Evolutionary conservation across 805 yeast species (phyloP).

Genomic region (Debaryomyces hansenii): DNA sequence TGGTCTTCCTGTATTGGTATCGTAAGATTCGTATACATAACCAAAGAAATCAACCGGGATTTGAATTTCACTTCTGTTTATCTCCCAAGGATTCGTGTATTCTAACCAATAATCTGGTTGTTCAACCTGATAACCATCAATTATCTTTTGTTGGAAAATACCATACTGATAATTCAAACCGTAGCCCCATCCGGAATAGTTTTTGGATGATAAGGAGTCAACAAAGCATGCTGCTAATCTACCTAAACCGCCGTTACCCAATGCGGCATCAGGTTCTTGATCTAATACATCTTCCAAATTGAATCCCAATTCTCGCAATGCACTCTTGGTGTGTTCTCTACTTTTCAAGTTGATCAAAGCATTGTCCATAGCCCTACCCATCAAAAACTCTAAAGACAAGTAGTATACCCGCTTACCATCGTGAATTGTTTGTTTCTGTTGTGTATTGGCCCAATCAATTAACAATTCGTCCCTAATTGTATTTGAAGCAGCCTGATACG

Average conservation of each 20-base stretch:
- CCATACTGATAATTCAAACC: slow-evolving; percentile 94
- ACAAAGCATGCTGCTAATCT: slow-evolving; percentile 92
- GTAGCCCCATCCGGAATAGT: slow-evolving; percentile 95
- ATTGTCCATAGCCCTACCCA: slow-evolving; percentile 95
- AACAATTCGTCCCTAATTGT: slow-evolving; percentile 77
- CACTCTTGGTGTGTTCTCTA: slow-evolving; percentile 52
- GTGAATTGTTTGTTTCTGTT: slow-evolving; percentile 79
- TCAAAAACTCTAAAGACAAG: slow-evolving; percentile 80
- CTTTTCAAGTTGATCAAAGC: slow-evolving; percentile 80
- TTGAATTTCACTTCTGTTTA: slow-evolving; percentile 80
- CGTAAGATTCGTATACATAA: slow-evolving; percentile 57
- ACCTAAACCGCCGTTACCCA: slow-evolving; percentile 95
- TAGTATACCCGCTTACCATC: slow-evolving; percentile 88
- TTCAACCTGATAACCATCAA: slow-evolving; percentile 93
- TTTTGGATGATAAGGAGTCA: slow-evolving; percentile 82
- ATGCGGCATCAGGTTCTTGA: slow-evolving; percentile 90
- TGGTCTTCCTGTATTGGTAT: slow-evolving; percentile 53
- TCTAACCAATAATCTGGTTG: slow-evolving; percentile 93
- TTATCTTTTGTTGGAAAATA: slow-evolving; percentile 83
- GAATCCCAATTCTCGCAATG: slow-evolving; percentile 73
- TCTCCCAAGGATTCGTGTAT: slow-evolving; percentile 91
- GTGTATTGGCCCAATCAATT: slow-evolving; percentile 90
- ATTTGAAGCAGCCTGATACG: slow-evolving; percentile 84
- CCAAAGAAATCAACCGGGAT: slow-evolving; percentile 92
- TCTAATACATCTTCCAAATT: slow-evolving; percentile 80